Conservation (phyloP, 345 rosid species). For the Eucalyptus sp. region DNA sequence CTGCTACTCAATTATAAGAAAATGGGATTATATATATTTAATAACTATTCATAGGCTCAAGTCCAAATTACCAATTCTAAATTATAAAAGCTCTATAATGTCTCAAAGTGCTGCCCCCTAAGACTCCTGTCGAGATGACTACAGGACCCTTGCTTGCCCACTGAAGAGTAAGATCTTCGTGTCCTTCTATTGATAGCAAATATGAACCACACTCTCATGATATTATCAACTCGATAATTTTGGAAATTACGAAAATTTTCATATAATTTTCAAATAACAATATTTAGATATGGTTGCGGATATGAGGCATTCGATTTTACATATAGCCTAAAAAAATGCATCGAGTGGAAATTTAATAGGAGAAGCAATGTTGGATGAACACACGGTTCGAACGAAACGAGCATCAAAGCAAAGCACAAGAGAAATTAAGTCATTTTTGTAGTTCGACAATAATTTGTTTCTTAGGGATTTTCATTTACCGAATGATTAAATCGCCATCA, state of each 20-base stretch:
- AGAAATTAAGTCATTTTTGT: background rate
- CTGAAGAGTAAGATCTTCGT: too few species aligned
- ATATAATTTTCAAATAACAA: background rate
- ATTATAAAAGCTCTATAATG: too few species aligned
- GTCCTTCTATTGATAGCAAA: too few species aligned
- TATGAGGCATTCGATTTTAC: background rate
- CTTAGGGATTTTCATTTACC: background rate
- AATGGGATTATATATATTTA: too few species aligned
- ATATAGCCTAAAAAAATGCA: background rate
- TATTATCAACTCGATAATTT: background rate
- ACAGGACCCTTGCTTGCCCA: too few species aligned
- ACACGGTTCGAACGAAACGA: rapidly evolving
- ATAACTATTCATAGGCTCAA: too few species aligned
- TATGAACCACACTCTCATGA: too few species aligned
- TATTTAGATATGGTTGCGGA: background rate
- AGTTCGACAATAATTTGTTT: background rate
- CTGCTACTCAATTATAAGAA: too few species aligned
- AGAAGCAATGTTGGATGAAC: background rate
- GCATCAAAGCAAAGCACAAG: background rate
- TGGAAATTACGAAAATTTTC: background rate
- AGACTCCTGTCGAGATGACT: too few species aligned
- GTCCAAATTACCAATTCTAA: too few species aligned
- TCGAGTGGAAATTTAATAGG: rapidly evolving
- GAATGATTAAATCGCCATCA: background rate
- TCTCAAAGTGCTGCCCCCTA: too few species aligned